These are phyloP conservation scores for Jaapia argillacea DNA, from an alignment of 768 basidiomycete genomes.

Conservation along the genomic window DNA sequence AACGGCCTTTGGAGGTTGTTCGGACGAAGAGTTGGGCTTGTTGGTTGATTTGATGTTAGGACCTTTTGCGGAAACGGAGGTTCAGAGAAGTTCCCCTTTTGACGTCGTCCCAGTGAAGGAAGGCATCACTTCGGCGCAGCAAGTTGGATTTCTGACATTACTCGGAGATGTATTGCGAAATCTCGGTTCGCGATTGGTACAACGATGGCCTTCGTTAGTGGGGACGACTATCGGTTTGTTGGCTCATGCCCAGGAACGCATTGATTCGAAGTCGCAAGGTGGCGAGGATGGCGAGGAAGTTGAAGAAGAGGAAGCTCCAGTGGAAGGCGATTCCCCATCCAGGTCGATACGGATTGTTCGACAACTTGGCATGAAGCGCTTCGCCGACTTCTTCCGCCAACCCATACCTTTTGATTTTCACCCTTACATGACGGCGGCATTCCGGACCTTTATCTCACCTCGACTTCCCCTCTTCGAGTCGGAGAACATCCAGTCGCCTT, in stretches of 20 bases:
- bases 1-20: constrained; percentile 56
- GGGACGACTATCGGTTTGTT: constrained; percentile 57
- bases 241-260: constrained; percentile 49
- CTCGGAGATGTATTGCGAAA: constrained; percentile 79
- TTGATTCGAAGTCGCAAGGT: constrained; percentile 25
- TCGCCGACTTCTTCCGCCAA: constrained; percentile 80
- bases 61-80: constrained; percentile 36
- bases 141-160: constrained; percentile 76
- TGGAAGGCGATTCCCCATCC: constrained; percentile 18
- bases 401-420: constrained; percentile 67
- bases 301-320: constrained; percentile 22
- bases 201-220: constrained; percentile 70
- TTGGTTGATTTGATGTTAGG: constrained; percentile 84
- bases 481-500: constrained; percentile 91
- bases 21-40: constrained; percentile 60
- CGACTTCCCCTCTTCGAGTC: constrained; percentile 62
- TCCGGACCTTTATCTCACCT: constrained; percentile 68
- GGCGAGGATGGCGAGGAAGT: constrained; percentile 13
- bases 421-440: constrained; percentile 58
- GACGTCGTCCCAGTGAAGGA: constrained; percentile 17
- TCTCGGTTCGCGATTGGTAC: constrained; percentile 61
- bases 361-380: constrained; percentile 75
- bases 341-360: constrained; percentile 54
- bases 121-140: constrained; percentile 47
- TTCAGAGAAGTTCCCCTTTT: constrained; percentile 22